Evolutionary conservation across 306 rosid species (phyloP), one percentile per base, ranked within the genome.

Genomic region (Corylus americana): DNA sequence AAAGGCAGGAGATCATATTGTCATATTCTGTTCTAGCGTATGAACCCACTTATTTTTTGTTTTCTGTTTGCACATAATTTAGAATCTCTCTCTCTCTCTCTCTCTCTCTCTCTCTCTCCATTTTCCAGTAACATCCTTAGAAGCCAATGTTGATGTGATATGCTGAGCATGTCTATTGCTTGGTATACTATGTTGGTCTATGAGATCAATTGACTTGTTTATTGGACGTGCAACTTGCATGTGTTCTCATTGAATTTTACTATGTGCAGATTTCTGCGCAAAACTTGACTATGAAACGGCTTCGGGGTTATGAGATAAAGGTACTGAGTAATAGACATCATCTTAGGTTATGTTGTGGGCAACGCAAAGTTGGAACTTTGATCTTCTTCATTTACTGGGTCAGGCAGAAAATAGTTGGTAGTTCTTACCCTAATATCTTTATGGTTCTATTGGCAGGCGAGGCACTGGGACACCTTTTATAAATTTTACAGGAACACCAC

Each of bases 381-480:
- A 62, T 62, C 44, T 62, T 27, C 64, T 58, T 58, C 35, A 9
- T 11, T 62, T 62, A 62, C 1, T 62, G 69, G 31, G 29, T 12
- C 18, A 8, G 3, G 16, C 69, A 62, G 18, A 62, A 29, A 29
- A 29, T 31, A 12, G 51, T 39, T 39, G 27, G 71, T 4, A 27
- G 45, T 25, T 53, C 44, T 48, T 25, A 20, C 31, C 44, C 64
- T 79, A 76, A 74, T 58, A 39, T 39, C 71, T 76, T 49, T 62
- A 37, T 17, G 22, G 31, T 70, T 80, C 8, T 66, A 16, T 84
- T 83, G 83, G 91, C 93, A 94, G 97, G 91, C 91, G 25, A 87
- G 78, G 77, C 98, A 94, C 59, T 94, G 97, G 98, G 95, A 94
- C 87, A 81, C 90, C 76, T 94, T 94, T 88, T 94, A 92, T 83